Evolutionary conservation across 2,329 filamentous ascomycete species (phyloP).

Genomic region (Sarocladium oryzae): DNA sequence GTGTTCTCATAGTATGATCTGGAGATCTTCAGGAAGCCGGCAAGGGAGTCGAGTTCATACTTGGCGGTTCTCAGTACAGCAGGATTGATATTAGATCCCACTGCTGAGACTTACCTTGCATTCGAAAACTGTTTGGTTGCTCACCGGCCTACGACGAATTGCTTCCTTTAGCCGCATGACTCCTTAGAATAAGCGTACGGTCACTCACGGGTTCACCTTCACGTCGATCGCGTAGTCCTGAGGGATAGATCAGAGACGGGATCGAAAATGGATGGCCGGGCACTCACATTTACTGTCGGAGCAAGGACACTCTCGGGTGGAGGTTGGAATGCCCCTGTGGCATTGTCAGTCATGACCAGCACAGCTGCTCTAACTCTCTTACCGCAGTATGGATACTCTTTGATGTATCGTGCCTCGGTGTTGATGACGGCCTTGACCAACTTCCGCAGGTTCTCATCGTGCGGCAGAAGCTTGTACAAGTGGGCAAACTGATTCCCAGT

Average conservation of each 20-base stretch:
- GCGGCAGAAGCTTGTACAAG: constrained; percentile 60
- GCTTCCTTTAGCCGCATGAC: neutral
- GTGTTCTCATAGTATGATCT: constrained; percentile 75
- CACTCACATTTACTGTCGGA: constrained; percentile 23
- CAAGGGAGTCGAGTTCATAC: constrained; percentile 87
- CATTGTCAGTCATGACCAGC: too few species aligned
- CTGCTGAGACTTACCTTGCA: constrained; percentile 52
- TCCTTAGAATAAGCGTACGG: too few species aligned
- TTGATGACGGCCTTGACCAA: constrained; percentile 72
- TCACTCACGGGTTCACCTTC: constrained; percentile 1
- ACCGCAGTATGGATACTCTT: constrained; percentile 71
- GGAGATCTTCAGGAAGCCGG: constrained; percentile 75
- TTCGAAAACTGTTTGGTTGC: constrained; percentile 68
- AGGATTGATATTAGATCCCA: neutral
- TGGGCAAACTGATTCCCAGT: constrained; percentile 72
- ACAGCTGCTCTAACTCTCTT: neutral
- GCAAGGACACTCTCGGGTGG: constrained; percentile 53
- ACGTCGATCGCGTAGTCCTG: constrained; percentile 48
- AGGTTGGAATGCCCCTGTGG: constrained; percentile 74
- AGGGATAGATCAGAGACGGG: neutral
- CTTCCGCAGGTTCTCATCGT: constrained; percentile 44
- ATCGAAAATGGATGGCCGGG: neutral
- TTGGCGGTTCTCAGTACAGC: neutral
- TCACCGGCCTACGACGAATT: neutral
- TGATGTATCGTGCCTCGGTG: constrained; percentile 65